Evolutionary conservation across 202 grass and related monocot species (phyloP).

Genomic region (Schoenoplectus triqueter): DNA sequence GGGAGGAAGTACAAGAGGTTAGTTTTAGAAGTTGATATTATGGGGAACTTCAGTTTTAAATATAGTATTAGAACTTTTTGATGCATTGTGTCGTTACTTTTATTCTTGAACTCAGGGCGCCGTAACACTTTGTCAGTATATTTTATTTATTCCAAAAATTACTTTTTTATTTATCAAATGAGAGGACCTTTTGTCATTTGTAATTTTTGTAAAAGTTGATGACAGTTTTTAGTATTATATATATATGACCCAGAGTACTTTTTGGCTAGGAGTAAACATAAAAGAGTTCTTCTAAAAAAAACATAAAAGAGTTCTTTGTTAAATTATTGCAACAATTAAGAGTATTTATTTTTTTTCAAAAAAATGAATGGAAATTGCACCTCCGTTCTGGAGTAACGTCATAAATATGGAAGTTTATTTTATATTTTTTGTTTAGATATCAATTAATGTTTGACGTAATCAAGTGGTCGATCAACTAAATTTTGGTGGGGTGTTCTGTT

Average conservation of each 20-base stretch:
- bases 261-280: background rate
- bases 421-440: background rate
- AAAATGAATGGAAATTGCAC: background rate
- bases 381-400: background rate
- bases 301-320: background rate
- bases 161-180: constrained; percentile 1
- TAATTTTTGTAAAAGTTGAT: constrained; percentile 4
- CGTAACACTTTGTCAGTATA: background rate
- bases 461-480: constrained; percentile 1
- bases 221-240: constrained; percentile 9
- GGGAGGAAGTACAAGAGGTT: constrained; percentile 99
- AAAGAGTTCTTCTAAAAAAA: no score
- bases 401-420: background rate
- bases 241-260: background rate
- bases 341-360: background rate
- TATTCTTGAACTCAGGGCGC: background rate
- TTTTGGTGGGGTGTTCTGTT: background rate
- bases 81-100: background rate
- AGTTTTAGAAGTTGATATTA: constrained; percentile 42
- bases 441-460: constrained; percentile 13
- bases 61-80: background rate
- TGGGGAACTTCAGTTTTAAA: background rate
- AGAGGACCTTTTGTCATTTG: background rate
- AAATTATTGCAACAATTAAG: background rate
- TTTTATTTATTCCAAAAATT: background rate